phyloP scores from a whole-genome alignment of 2,329 filamentous ascomycete genomes.

The Dothidotthia symphoricarpi region DNA sequence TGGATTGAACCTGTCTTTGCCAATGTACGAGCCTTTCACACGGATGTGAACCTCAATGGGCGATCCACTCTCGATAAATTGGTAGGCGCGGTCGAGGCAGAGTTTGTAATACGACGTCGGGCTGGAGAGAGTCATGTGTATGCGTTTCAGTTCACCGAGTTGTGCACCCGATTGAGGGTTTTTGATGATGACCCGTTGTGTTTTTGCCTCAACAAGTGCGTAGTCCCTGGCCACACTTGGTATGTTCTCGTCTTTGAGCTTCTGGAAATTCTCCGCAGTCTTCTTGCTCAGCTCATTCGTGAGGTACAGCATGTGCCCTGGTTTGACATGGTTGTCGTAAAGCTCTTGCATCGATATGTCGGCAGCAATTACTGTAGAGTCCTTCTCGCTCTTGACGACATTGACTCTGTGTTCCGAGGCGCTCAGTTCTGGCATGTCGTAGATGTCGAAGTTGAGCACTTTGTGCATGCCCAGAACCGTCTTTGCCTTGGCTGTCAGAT shows the following conservation, averaged over 20 bases:
- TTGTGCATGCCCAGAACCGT: slow-evolving; percentile 30
- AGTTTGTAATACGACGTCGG: slow-evolving; percentile 8
- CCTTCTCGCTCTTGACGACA: slow-evolving; percentile 7
- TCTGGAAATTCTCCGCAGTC: slow-evolving; percentile 1
- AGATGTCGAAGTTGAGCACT: slow-evolving; percentile 17
- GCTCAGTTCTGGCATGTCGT: slow-evolving; percentile 7
- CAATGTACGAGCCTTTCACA: neutral
- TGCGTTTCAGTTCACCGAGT: slow-evolving; percentile 16
- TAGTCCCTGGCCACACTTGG: slow-evolving; percentile 7
- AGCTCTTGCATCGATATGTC: slow-evolving; percentile 20
- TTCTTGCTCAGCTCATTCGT: slow-evolving; percentile 3
- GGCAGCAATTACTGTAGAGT: slow-evolving; percentile 8
- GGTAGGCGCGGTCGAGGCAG: slow-evolving; percentile 24
- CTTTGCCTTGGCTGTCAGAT: slow-evolving; percentile 27
- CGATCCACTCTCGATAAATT: slow-evolving; percentile 18
- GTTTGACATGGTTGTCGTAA: slow-evolving; percentile 18
- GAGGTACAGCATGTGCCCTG: slow-evolving; percentile 22
- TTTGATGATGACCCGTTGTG: neutral
- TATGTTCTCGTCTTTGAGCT: slow-evolving; percentile 2
- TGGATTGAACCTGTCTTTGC: slow-evolving; percentile 6
- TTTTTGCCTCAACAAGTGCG: slow-evolving; percentile 9
- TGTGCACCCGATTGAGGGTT: slow-evolving; percentile 4
- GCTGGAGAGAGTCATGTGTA: slow-evolving; percentile 16
- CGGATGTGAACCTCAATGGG: slow-evolving; percentile 26
- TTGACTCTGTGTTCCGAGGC: slow-evolving; percentile 20